A percentile compares a stretch with the other conserved stretches of the same genome.
Evolutionary conservation across 495 filamentous ascomycete species (phyloP).

Genomic region (Trichoderma orchidacearum): DNA sequence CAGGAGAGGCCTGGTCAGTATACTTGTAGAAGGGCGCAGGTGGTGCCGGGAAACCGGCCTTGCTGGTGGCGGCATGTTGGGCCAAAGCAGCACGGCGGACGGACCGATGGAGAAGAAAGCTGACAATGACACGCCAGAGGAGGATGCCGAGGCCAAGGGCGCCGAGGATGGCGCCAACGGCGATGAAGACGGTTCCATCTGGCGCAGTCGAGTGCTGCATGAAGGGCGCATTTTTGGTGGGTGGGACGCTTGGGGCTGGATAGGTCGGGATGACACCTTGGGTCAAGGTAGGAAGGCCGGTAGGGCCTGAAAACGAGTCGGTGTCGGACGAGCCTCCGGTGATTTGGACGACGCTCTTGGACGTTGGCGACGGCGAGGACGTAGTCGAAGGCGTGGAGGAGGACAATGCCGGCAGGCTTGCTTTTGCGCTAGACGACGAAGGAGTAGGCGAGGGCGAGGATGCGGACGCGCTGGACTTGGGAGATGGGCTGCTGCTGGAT

Average conservation of each 20-base stretch:
- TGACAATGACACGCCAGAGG: slow-evolving; percentile 77
- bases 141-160: slow-evolving; percentile 68
- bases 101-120: slow-evolving; percentile 83
- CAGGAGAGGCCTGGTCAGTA: slow-evolving; percentile 40
- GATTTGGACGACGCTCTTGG: neutral
- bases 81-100: slow-evolving; percentile 66
- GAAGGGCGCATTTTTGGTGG: slow-evolving; percentile 75
- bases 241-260: slow-evolving; percentile 58
- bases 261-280: slow-evolving; percentile 28
- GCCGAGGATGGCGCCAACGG: slow-evolving; percentile 75
- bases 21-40: slow-evolving; percentile 43
- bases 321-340: neutral
- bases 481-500: neutral
- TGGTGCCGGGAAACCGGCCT: slow-evolving; percentile 36
- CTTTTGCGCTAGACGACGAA: too few relatives aligned
- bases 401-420: too few relatives aligned
- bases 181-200: slow-evolving; percentile 93
- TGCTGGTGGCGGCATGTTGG: slow-evolving; percentile 53
- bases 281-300: slow-evolving; percentile 35
- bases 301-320: slow-evolving; percentile 14
- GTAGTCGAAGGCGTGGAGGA: neutral
- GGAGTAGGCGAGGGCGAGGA: too few relatives aligned
- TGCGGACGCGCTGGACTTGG: neutral
- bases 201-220: slow-evolving; percentile 89
- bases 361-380: neutral